Evolutionary conservation across 1,139 yeast genomes (phyloP), one percentile per base, ranked within the genome.

Genomic region (Candida freyschussii): DNA sequence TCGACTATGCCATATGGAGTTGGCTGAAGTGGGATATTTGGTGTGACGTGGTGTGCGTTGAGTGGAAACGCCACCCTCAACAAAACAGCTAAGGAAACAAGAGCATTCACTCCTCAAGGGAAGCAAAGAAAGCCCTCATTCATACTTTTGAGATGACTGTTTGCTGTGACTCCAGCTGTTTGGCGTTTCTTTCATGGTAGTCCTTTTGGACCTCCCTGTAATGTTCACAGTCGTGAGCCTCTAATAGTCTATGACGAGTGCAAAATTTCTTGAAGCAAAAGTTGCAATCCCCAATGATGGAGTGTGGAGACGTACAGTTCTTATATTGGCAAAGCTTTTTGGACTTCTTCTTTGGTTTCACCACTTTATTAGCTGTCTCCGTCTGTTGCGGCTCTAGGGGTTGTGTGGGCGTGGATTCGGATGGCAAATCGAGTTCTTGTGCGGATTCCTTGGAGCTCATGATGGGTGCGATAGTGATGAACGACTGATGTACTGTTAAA

Each of bases 141-240:
- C 26, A 50, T 11, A 50, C 55, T 37, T 49, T 50, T 13, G 53
- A 44, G 4, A 40, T 43, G 12, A 50, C 47, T 2, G 53, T 48
- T 27, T 46, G 47, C 27, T 48, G 48, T n/a, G 47, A 33, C 29
- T 47, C 36, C 15, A 50, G 34, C 32, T 42, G 47, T 33, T 40
- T 48, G n/a, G 55, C 55, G 26, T 50, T 50, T 33, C 53, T 41
- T 19, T 47, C 50, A 33, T 50, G 55, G 29, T 46, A 50, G 13
- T 45, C 51, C 33, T 32, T 39, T 28, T 47, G 51, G 4, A 49
- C 53, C 21, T 50, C 47, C 19, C 41, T 40, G 32, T 49, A 50
- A 26, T 50, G 53, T n/a, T 45, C 51, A 29, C 55, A 50, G 33
- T 45, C 41, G 32, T 50, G 55, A 14, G 46, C 27, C 36, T 50